A percentile compares a stretch with the other conserved stretches of the same genome.
Conservation (phyloP, 768 basidiomycete genomes). For the Lactarius hengduanensis region DNA sequence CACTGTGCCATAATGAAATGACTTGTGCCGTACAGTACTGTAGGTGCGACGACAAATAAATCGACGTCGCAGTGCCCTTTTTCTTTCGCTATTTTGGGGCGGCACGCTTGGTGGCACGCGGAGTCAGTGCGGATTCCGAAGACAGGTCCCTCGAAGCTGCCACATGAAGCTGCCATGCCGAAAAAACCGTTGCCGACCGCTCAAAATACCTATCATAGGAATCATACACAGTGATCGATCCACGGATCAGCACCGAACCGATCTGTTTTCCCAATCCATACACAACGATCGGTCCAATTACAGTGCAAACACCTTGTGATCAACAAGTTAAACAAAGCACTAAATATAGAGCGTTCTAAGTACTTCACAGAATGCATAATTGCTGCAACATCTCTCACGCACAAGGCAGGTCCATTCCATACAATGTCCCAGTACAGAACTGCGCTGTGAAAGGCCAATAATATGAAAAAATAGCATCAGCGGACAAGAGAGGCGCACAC, state of each 20-base stretch:
- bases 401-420: slow-evolving; percentile 1
- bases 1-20: too few species aligned
- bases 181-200: not conserved
- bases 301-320: not conserved
- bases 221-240: not conserved
- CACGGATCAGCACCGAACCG: not conserved
- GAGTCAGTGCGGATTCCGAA: not conserved
- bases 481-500: slow-evolving; percentile 6
- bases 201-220: not conserved
- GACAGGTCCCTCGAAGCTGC: not conserved
- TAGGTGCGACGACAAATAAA: not conserved
- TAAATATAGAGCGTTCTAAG: not conserved
- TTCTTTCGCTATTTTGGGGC: not conserved
- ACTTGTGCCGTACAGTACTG: too few species aligned
- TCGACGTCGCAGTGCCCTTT: not conserved
- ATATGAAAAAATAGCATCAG: slow-evolving; percentile 19
- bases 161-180: not conserved
- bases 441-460: slow-evolving; percentile 9
- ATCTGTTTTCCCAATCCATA: not conserved
- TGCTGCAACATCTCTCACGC: not conserved
- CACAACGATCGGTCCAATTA: not conserved
- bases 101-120: not conserved
- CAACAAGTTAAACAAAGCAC: not conserved
- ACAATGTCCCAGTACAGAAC: slow-evolving; percentile 6
- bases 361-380: not conserved